A percentile compares a stretch with the other conserved stretches of the same genome.
Evolutionary conservation across 495 filamentous ascomycete species (phyloP).

Genomic region (Podospora tetraspora): DNA sequence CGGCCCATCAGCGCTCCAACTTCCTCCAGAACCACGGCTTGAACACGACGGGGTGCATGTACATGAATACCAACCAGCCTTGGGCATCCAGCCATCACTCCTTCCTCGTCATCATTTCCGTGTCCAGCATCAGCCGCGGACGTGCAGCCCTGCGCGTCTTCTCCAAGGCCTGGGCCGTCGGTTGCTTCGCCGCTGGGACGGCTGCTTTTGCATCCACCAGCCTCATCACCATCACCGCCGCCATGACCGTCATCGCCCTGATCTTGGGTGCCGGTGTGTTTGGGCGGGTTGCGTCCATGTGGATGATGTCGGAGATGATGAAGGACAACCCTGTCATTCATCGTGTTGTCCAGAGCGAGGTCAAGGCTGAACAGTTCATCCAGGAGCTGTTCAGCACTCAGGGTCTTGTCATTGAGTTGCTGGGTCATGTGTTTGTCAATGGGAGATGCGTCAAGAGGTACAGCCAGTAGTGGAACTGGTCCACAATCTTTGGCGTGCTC

Average conservation of each 20-base stretch:
- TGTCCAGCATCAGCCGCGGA: not conserved
- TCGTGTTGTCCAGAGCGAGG: not conserved
- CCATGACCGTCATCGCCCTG: not conserved
- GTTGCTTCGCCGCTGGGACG: not conserved
- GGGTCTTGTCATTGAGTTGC: not conserved
- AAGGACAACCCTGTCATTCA: not conserved
- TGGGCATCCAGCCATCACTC: not conserved
- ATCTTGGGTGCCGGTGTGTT: not conserved
- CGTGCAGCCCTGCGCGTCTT: not conserved
- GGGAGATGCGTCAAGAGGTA: not conserved
- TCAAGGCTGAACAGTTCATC: not conserved
- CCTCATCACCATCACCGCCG: not conserved
- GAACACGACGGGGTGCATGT: not conserved
- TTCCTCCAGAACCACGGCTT: not conserved
- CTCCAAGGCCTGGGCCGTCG: not conserved
- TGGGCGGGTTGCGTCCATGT: not conserved
- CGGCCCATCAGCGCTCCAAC: not conserved
- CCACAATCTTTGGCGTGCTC: not conserved
- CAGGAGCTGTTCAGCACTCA: not conserved
- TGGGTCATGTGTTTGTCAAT: not conserved
- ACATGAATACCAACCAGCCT: not conserved
- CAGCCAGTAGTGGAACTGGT: not conserved
- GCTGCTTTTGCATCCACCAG: not conserved
- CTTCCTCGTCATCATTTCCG: not conserved
- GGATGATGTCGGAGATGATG: not conserved